These are phyloP conservation scores for Colletotrichum scovillei DNA, from an alignment of 2,329 filamentous ascomycete species.

Conservation along the genomic window DNA sequence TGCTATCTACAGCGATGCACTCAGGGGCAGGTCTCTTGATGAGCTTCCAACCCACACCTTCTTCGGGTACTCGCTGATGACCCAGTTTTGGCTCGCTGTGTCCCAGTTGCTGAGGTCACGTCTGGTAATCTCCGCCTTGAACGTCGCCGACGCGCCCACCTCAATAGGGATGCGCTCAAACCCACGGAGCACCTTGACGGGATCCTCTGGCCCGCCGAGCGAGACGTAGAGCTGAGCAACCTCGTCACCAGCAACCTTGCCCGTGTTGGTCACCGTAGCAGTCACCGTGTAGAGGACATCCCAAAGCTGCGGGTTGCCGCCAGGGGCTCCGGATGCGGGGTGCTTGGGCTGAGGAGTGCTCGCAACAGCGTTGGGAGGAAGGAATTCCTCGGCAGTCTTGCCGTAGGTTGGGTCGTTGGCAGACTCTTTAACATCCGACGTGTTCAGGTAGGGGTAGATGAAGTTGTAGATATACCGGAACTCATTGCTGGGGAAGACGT, in stretches of 20 bases:
- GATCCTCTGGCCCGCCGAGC: conserved; percentile 82
- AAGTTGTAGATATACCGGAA: conserved; percentile 64
- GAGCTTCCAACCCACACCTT: conserved; percentile 66
- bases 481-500: conserved; percentile 71
- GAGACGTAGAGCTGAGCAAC: conserved; percentile 83
- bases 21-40: conserved; percentile 64
- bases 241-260: conserved; percentile 72
- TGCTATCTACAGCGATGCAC: conserved; percentile 40
- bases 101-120: conserved; percentile 94
- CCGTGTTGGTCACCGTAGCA: conserved; percentile 79
- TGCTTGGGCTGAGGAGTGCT: conserved; percentile 66
- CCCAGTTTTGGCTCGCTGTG: conserved; percentile 83
- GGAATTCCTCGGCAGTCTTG: conserved; percentile 64
- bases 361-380: conserved; percentile 69
- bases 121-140: conserved; percentile 77
- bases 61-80: conserved; percentile 64
- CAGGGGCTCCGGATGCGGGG: conserved; percentile 64
- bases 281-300: conserved; percentile 76
- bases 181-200: conserved; percentile 74
- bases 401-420: conserved; percentile 72
- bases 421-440: conserved; percentile 64
- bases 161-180: conserved; percentile 83
- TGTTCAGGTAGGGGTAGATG: conserved; percentile 81
- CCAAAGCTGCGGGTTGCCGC: conserved; percentile 74
- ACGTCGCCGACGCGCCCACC: conserved; percentile 74